Conservation (phyloP, 345 rosid species). For the Salix brachista region DNA sequence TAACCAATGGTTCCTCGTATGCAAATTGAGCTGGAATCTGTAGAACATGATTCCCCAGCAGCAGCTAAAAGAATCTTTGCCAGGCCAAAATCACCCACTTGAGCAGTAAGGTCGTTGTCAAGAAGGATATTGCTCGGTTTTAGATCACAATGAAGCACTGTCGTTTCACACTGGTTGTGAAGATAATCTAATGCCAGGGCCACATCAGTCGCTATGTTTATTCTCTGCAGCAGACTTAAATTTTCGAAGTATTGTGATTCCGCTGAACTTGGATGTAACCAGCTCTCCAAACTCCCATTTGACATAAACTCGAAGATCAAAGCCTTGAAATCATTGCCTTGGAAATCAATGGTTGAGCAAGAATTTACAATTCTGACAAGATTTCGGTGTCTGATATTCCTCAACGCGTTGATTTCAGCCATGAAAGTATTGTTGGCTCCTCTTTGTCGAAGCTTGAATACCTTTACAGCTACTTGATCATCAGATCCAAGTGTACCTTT, state of each 20-base stretch:
- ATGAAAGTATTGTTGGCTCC: slow-evolving; percentile 1
- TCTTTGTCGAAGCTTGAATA: background rate
- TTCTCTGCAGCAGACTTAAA: background rate
- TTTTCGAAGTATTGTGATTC: background rate
- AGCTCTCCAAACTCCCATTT: slow-evolving; percentile 12
- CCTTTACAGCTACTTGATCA: background rate
- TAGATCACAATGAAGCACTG: background rate
- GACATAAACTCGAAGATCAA: slow-evolving; percentile 3
- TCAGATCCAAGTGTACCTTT: no score
- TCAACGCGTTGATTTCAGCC: slow-evolving; percentile 5
- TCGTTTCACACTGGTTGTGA: background rate
- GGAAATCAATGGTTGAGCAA: background rate
- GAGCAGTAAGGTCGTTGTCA: background rate
- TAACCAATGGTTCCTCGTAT: background rate
- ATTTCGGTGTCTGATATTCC: slow-evolving; percentile 1
- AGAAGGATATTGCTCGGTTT: background rate
- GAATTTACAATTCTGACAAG: background rate
- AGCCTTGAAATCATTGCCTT: slow-evolving; percentile 7
- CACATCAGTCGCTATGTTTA: background rate
- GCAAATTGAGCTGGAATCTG: background rate
- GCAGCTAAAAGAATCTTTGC: background rate
- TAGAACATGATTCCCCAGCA: background rate
- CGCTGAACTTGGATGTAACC: background rate
- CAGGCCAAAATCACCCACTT: background rate
- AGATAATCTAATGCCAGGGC: background rate